Percentiles rank a stretch among this genome's conserved stretches.
Evolutionary conservation across 805 yeast species (phyloP).

Genomic region (Saturnispora kantuleensis): DNA sequence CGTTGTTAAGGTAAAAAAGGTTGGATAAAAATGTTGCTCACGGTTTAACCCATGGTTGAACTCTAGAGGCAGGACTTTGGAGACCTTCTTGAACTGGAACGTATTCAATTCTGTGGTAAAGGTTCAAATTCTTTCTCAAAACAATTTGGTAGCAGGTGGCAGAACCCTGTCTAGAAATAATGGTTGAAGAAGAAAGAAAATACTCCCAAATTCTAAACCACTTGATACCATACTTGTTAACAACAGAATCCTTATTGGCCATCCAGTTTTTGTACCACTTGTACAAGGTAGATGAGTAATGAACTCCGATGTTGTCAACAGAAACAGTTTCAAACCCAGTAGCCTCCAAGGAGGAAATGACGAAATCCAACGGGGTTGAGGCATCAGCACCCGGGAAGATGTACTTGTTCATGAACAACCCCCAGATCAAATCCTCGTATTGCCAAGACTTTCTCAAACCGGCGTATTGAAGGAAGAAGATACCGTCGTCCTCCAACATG

Average conservation of each 20-base stretch:
- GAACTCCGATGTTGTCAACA: slow-evolving; percentile 84
- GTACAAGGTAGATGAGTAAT: slow-evolving; percentile 85
- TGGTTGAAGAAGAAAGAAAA: slow-evolving; percentile 74
- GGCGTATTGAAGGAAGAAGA: slow-evolving; percentile 79
- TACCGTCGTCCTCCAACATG: slow-evolving; percentile 85
- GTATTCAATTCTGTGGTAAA: slow-evolving; percentile 74
- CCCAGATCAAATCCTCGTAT: slow-evolving; percentile 90
- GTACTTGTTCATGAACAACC: slow-evolving; percentile 90
- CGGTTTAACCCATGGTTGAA: slow-evolving; percentile 48
- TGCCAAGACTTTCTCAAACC: slow-evolving; percentile 91
- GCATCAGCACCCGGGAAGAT: slow-evolving; percentile 98
- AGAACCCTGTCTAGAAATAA: slow-evolving; percentile 86
- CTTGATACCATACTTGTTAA: slow-evolving; percentile 72
- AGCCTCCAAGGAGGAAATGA: slow-evolving; percentile 64
- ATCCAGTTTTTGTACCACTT: slow-evolving; percentile 95
- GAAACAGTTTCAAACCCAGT: slow-evolving; percentile 80
- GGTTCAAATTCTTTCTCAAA: slow-evolving; percentile 80
- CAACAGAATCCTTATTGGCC: slow-evolving; percentile 65
- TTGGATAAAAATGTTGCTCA: background rate
- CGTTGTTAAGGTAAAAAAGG: background rate
- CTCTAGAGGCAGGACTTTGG: slow-evolving; percentile 44
- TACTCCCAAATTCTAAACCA: slow-evolving; percentile 94
- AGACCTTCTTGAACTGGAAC: slow-evolving; percentile 72
- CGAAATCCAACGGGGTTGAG: slow-evolving; percentile 84
- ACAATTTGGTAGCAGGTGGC: slow-evolving; percentile 89